These are phyloP conservation scores for Eremochloa ophiuroides DNA, from an alignment of 176 grass and related monocot genomes.

Conservation along the genomic window DNA sequence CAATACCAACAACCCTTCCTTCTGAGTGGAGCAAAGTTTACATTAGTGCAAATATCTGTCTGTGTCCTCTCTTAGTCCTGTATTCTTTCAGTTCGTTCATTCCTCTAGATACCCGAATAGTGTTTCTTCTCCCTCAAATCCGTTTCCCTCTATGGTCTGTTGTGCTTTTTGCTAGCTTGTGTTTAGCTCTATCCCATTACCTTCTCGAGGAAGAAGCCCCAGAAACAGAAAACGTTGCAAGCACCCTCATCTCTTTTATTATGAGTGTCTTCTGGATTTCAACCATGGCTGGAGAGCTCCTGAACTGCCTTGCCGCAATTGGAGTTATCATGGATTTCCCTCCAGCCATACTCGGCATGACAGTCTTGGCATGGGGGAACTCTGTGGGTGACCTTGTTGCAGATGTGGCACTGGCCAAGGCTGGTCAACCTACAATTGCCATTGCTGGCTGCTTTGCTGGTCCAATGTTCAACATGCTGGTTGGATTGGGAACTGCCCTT, in stretches of 20 bases:
- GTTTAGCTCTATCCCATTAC: slow-evolving; percentile 66
- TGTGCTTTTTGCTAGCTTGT: slow-evolving; percentile 61
- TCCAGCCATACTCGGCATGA: slow-evolving; percentile 89
- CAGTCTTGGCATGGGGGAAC: slow-evolving; percentile 91
- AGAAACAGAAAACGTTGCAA: slow-evolving; percentile 40
- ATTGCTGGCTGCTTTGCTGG: slow-evolving; percentile 93
- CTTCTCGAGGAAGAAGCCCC: slow-evolving; percentile 58
- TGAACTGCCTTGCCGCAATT: slow-evolving; percentile 81
- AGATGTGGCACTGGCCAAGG: slow-evolving; percentile 67
- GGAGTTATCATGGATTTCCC: slow-evolving; percentile 76
- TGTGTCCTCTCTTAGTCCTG: slow-evolving; percentile 77
- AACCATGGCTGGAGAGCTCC: slow-evolving; percentile 84
- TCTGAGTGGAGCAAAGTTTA: slow-evolving; percentile 66
- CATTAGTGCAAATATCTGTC: slow-evolving; percentile 58
- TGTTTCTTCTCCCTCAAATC: slow-evolving; percentile 67
- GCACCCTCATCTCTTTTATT: slow-evolving; percentile 64
- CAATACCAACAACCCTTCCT: slow-evolving; percentile 68
- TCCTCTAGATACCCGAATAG: slow-evolving; percentile 68
- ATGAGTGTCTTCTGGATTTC: slow-evolving; percentile 99
- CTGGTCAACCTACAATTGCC: slow-evolving; percentile 72
- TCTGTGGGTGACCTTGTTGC: slow-evolving; percentile 86
- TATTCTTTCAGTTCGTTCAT: slow-evolving; percentile 77
- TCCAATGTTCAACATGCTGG: slow-evolving; percentile 96
- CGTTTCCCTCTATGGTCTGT: slow-evolving; percentile 71
- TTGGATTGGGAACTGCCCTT: slow-evolving; percentile 73